phyloP scores from a whole-genome alignment of 768 basidiomycete species.

The Macrocybe gigantea region DNA sequence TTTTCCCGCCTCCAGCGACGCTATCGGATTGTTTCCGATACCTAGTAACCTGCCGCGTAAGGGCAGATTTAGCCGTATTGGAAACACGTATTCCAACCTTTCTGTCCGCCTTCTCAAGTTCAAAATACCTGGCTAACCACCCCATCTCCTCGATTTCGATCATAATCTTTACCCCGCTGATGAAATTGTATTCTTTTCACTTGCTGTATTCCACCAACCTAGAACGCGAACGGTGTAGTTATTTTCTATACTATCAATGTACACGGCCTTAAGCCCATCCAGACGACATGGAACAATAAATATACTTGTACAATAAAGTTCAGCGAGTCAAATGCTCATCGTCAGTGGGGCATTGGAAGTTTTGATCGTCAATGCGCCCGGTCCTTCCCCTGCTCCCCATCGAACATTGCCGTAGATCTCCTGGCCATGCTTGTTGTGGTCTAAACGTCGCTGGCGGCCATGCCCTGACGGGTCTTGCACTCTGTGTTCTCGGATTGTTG shows the following conservation, averaged over 20 bases:
- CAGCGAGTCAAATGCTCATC: conserved; percentile 8
- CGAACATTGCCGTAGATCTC: conserved; percentile 10
- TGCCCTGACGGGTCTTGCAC: conserved; percentile 18
- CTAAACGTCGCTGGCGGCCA: conserved; percentile 13
- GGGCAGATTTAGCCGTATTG: conserved; percentile 15
- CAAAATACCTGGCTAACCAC: too few relatives aligned
- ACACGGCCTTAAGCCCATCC: too few relatives aligned
- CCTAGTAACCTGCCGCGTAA: conserved; percentile 8
- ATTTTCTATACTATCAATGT: too few relatives aligned
- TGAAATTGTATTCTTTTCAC: too few relatives aligned
- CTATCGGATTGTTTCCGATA: conserved; percentile 22
- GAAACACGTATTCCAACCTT: conserved; percentile 19
- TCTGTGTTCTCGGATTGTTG: conserved; percentile 2
- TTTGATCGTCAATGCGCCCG: conserved; percentile 8
- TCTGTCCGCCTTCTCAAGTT: conserved; percentile 9
- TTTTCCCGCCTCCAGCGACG: conserved; percentile 16
- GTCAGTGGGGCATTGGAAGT: conserved; percentile 12
- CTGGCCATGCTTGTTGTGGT: neutral
- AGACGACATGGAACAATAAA: too few relatives aligned
- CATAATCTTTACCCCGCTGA: too few relatives aligned
- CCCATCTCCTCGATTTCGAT: too few relatives aligned
- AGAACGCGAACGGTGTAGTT: too few relatives aligned
- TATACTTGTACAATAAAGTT: neutral
- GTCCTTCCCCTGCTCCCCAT: conserved; percentile 12
- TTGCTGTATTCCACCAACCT: too few relatives aligned